phyloP scores from a whole-genome alignment of 2,329 filamentous ascomycete genomes.

The Diaporthe velutina region DNA sequence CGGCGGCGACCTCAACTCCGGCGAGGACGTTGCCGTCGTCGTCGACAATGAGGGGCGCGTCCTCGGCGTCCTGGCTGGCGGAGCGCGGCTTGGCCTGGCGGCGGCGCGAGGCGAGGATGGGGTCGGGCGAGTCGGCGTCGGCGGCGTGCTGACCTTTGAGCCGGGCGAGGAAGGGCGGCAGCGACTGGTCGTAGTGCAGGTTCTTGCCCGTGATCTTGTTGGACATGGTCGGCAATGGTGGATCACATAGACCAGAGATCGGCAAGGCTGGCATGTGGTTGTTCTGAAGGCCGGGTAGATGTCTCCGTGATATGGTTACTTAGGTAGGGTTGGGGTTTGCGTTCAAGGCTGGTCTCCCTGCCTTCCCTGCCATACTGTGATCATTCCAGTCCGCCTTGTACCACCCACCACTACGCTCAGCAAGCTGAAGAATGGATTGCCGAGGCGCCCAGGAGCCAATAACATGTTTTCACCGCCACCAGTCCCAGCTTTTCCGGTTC shows the following conservation, averaged over 20 bases:
- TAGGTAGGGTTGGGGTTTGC: neutral
- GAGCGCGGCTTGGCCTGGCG: slow-evolving; percentile 67
- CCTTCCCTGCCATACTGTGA: neutral
- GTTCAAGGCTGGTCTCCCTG: neutral
- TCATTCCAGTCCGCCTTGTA: neutral
- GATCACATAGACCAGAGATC: neutral
- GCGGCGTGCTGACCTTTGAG: slow-evolving; percentile 66
- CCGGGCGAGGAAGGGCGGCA: slow-evolving; percentile 72
- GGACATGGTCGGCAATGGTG: slow-evolving; percentile 52
- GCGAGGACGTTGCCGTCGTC: slow-evolving; percentile 75
- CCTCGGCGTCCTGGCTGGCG: slow-evolving; percentile 79
- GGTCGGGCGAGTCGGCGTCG: slow-evolving; percentile 63
- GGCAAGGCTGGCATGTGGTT: neutral
- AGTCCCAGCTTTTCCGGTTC: neutral
- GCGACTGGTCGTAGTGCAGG: slow-evolving; percentile 72
- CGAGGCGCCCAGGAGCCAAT: slow-evolving; percentile 10
- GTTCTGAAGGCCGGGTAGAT: neutral
- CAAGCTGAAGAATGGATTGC: no score
- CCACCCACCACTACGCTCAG: neutral
- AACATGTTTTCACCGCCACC: neutral
- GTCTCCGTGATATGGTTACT: neutral
- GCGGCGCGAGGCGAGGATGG: slow-evolving; percentile 62
- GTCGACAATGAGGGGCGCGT: slow-evolving; percentile 81
- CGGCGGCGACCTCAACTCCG: slow-evolving; percentile 51
- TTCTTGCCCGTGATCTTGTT: slow-evolving; percentile 79